Evolutionary conservation across 495 filamentous ascomycete genomes (phyloP).

Genomic region (Trichoderma reesei): DNA sequence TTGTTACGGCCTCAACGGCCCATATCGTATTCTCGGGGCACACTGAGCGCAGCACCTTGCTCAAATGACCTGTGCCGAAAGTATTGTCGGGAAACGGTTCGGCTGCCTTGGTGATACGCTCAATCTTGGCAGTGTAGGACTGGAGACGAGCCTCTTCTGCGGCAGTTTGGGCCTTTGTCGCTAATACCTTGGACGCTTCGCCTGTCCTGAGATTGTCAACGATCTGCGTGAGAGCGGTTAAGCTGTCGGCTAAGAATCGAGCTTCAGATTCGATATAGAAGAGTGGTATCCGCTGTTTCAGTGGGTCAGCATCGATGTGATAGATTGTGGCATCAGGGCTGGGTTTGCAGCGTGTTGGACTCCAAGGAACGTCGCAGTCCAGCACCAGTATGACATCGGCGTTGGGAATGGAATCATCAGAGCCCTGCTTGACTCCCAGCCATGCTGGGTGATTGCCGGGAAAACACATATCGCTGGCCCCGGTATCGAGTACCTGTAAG

Average conservation of each 20-base stretch:
- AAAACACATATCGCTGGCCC: conserved; percentile 92
- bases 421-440: conserved; percentile 66
- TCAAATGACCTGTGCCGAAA: conserved; percentile 11
- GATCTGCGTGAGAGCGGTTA: conserved; percentile 58
- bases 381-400: conserved; percentile 17
- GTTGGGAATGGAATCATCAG: conserved; percentile 10
- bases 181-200: not conserved
- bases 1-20: conserved; percentile 38
- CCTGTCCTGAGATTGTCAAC: conserved; percentile 19
- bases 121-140: not conserved
- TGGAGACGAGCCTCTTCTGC: not conserved
- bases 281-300: conserved; percentile 46
- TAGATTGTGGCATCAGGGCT: conserved; percentile 17
- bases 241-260: conserved; percentile 61
- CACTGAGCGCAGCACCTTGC: conserved; percentile 13
- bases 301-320: conserved; percentile 25
- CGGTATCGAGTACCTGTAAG: conserved; percentile 76
- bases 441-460: conserved; percentile 64
- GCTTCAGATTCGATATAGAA: conserved; percentile 63
- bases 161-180: not conserved
- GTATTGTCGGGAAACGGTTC: not conserved
- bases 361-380: conserved; percentile 27
- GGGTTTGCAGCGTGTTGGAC: conserved; percentile 18
- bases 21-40: conserved; percentile 64
- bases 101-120: not conserved